phyloP scores from a whole-genome alignment of 768 basidiomycete species.

The Roridomyces roridus region DNA sequence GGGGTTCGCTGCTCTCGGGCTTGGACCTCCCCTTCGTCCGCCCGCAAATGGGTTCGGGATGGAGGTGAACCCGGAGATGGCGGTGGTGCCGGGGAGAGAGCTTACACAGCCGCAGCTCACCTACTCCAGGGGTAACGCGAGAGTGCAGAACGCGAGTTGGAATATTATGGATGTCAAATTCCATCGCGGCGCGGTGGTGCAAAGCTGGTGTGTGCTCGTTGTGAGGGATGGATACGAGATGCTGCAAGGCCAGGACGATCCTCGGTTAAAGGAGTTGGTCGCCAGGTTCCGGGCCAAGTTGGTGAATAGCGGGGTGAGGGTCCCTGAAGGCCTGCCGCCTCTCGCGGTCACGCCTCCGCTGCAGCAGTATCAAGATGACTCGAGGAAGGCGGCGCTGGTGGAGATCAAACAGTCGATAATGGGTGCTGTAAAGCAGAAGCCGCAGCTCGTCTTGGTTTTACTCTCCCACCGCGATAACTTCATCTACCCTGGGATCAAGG shows the following conservation, averaged over 20 bases:
- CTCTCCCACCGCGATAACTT: constrained; percentile 71
- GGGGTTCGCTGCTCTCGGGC: constrained; percentile 64
- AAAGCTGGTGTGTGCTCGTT: constrained; percentile 71
- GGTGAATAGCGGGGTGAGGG: constrained; percentile 59
- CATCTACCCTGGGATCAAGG: constrained; percentile 84
- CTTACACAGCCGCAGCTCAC: constrained; percentile 62
- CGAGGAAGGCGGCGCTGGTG: constrained; percentile 43
- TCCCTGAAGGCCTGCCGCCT: constrained; percentile 43
- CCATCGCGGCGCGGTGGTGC: constrained; percentile 55
- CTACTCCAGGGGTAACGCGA: constrained; percentile 55
- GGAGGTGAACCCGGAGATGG: constrained; percentile 61
- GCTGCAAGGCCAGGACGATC: constrained; percentile 51
- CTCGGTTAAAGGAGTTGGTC: constrained; percentile 48
- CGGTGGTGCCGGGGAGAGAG: constrained; percentile 67
- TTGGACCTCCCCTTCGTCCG: constrained; percentile 37
- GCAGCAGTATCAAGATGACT: constrained; percentile 37
- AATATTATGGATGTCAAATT: constrained; percentile 79
- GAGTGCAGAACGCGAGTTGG: constrained; percentile 70
- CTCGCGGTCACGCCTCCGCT: constrained; percentile 42
- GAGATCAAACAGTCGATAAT: constrained; percentile 49
- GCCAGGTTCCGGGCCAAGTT: constrained; percentile 63
- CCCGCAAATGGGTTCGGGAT: constrained; percentile 65
- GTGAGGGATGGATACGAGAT: constrained; percentile 54
- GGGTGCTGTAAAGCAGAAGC: constrained; percentile 39
- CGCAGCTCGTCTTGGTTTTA: constrained; percentile 73